Conservation (phyloP, 148 eudicot species). For the Amaranthus hypochondriacus region DNA sequence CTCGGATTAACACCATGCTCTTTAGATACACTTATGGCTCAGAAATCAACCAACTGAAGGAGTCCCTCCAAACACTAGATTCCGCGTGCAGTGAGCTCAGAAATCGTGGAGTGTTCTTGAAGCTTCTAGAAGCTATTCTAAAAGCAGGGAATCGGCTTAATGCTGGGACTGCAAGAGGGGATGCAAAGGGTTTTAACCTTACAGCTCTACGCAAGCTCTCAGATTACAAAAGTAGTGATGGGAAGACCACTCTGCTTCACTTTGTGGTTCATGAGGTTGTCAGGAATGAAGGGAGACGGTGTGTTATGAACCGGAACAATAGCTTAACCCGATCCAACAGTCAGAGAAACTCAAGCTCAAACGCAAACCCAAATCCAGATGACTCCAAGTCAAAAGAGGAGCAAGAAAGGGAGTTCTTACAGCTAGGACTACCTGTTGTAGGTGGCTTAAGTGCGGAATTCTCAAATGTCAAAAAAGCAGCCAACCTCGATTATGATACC, state of each 20-base stretch:
- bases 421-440: constrained; percentile 73
- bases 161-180: constrained; percentile 82
- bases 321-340: constrained; percentile 32
- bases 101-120: constrained; percentile 60
- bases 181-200: constrained; percentile 83
- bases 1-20: constrained; percentile 64
- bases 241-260: constrained; percentile 74
- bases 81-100: constrained; percentile 64
- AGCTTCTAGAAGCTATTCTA: constrained; percentile 81
- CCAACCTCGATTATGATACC: constrained; percentile 52
- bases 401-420: constrained; percentile 57
- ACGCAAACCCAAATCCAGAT: neutral
- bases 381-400: constrained; percentile 45
- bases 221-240: constrained; percentile 77
- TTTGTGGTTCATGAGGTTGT: constrained; percentile 88
- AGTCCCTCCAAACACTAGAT: constrained; percentile 50
- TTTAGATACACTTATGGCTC: constrained; percentile 50
- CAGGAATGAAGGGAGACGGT: constrained; percentile 77
- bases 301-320: constrained; percentile 42
- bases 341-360: constrained; percentile 20
- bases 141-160: constrained; percentile 88
- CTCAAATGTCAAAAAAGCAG: constrained; percentile 65
- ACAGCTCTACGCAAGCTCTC: constrained; percentile 69
- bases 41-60: constrained; percentile 49
- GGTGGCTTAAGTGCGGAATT: constrained; percentile 76